Conservation (phyloP, 768 basidiomycete genomes). For the Macrolepiota albuminosa region DNA sequence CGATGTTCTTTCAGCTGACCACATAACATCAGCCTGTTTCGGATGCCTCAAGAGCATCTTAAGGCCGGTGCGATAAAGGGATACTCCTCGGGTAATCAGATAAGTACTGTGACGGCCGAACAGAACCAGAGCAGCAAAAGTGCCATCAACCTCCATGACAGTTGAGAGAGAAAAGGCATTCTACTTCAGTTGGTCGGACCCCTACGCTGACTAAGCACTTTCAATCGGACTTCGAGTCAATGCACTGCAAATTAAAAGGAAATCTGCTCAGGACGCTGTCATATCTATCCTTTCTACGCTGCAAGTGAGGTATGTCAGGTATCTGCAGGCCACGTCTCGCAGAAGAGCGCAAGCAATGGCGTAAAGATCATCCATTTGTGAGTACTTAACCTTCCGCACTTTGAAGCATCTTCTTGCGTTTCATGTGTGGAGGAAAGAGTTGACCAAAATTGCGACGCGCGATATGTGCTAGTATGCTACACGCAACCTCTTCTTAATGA, state of each 20-base stretch:
- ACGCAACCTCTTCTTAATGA: background rate
- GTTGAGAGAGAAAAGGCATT: background rate
- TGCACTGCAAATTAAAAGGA: slow-evolving; percentile 7
- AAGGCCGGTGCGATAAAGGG: too few species aligned
- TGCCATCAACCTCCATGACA: background rate
- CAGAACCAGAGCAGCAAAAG: background rate
- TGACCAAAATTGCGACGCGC: slow-evolving; percentile 3
- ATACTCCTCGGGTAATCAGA: background rate
- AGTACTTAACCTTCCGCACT: slow-evolving; percentile 27
- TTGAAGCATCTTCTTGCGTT: background rate
- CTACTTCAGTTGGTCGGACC: background rate
- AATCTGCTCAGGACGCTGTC: background rate
- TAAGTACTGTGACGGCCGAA: too few species aligned
- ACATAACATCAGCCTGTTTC: background rate
- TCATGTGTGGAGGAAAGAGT: background rate
- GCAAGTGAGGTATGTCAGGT: slow-evolving; percentile 61
- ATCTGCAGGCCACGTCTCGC: slow-evolving; percentile 90
- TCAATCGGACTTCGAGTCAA: slow-evolving; percentile 5
- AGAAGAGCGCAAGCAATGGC: slow-evolving; percentile 98
- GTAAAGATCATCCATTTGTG: slow-evolving; percentile 98
- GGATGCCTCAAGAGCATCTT: background rate
- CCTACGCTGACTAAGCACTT: slow-evolving; percentile 9
- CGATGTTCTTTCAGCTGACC: background rate
- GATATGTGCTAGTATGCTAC: background rate
- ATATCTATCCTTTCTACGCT: background rate